These are phyloP conservation scores for Russula lepida DNA, from an alignment of 768 basidiomycete species.

Conservation along the genomic window DNA sequence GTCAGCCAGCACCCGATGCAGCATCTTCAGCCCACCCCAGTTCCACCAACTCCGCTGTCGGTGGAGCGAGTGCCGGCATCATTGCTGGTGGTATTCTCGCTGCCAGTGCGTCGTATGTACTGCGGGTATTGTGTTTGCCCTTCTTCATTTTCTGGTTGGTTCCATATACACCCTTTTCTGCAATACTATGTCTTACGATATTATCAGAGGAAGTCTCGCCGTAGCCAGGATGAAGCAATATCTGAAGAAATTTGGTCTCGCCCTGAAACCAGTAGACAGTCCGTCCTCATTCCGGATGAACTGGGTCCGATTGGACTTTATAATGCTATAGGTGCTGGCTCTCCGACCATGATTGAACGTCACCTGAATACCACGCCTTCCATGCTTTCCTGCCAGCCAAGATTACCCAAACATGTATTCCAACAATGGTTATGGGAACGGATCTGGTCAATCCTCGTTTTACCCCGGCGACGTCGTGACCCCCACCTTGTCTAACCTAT, in stretches of 20 bases:
- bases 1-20: neutral
- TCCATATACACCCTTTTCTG: neutral
- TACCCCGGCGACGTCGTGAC: conserved; percentile 21
- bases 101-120: conserved; percentile 28
- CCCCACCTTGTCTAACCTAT: conserved; percentile 33
- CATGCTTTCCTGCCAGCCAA: conserved; percentile 12
- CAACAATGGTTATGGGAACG: conserved; percentile 6
- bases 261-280: conserved; percentile 52
- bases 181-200: neutral
- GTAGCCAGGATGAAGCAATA: conserved; percentile 28
- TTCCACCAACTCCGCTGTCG: neutral
- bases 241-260: conserved; percentile 39
- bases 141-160: conserved; percentile 33
- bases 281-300: conserved; percentile 45
- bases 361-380: conserved; percentile 30
- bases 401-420: conserved; percentile 15
- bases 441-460: conserved; percentile 21
- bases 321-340: conserved; percentile 32
- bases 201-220: conserved; percentile 24
- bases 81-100: conserved; percentile 32
- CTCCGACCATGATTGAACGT: conserved; percentile 57
- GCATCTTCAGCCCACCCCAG: conserved; percentile 4
- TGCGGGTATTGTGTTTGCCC: conserved; percentile 27
- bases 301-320: conserved; percentile 28
- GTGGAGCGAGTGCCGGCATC: conserved; percentile 21